Base-by-base conservation (phyloP, 75 land plant genomes). In the Picea sitchensis region DNA sequence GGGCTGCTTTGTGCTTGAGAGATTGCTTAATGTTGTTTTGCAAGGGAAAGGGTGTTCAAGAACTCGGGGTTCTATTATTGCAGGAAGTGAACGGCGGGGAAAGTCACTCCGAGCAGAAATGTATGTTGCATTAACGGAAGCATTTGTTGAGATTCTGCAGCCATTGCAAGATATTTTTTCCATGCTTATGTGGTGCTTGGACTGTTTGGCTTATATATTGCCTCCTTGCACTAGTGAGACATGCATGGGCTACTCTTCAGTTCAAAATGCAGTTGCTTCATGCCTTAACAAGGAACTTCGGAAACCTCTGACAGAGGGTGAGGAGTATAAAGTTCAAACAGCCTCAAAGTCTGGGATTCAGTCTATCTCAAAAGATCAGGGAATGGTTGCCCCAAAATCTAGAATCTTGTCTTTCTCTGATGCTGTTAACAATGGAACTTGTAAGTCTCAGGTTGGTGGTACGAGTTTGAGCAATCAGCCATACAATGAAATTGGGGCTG, bases 91-190 rank as follows among this genome's bases (percentile, higher is more conserved):
- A 32, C 61, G 36, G 38, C 47, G 81, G 21, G 81, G 81, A 17
- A 78, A 82, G 32, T 5, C 74, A 2, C 23, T 78, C 9, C 34
- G 72, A 44, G 83, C 81, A 17, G 83, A 82, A 57, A 78, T 82
- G 73, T 82, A 82, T 64, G 83, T 82, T 20, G 83, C 83, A 58
- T 82, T 82, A 15, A 82, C 83, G 57, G 83, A 82, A 71, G 83
- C 83, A 15, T 79, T 82, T 38, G 81, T 82, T 31, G 82, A 82
- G 18, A 78, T 78, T 80, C 36, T 82, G 26, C 83, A 82, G 32
- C 83, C 80, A 17, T 36, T 77, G 56, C 73, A 82, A 65, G 83
- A 78, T 71, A 36, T 80, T 61, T 72, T 78, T 30, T 30, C 64
- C 18, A 31, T 82, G 81, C 74, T 78, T 41, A 59, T 72, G 58